Conservation (phyloP, 2,329 filamentous ascomycete species). For the Monosporascus sp. region DNA sequence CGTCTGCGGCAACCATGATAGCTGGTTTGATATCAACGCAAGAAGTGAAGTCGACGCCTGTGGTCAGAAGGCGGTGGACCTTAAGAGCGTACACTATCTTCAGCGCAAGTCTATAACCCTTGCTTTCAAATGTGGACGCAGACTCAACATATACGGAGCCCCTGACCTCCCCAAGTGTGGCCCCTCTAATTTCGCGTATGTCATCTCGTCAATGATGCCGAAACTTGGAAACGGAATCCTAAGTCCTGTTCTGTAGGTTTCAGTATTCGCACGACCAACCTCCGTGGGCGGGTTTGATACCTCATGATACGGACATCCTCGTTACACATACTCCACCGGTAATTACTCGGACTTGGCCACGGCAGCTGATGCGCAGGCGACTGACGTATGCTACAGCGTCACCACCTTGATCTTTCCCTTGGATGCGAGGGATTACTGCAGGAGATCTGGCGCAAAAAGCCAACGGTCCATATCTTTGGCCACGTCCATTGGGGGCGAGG, state of each 20-base stretch:
- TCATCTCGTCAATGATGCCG: constrained; percentile 1
- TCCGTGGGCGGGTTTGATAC: constrained; percentile 69
- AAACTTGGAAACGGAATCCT: constrained; percentile 1
- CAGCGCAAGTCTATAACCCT: constrained; percentile 63
- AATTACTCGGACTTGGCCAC: constrained; percentile 13
- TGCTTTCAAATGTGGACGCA: constrained; percentile 53
- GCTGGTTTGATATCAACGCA: constrained; percentile 68
- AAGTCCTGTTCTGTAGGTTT: constrained; percentile 42
- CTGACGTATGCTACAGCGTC: constrained; percentile 36
- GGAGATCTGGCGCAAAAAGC: constrained; percentile 70
- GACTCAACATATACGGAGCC: constrained; percentile 70
- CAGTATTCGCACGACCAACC: constrained; percentile 63
- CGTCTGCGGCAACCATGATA: constrained; percentile 85
- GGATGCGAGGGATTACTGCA: constrained; percentile 66
- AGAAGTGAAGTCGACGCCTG: constrained; percentile 51
- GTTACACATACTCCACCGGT: constrained; percentile 76
- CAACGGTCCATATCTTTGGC: constrained; percentile 75
- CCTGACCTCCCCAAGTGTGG: constrained; percentile 75
- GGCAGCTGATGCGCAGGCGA: neutral
- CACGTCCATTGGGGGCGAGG: constrained; percentile 78
- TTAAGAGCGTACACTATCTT: constrained; percentile 68
- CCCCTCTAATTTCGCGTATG: constrained; percentile 58
- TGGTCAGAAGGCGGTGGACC: constrained; percentile 50
- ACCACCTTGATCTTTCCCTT: constrained; percentile 63
- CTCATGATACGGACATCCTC: constrained; percentile 68